A percentile compares a stretch with the other conserved stretches of the same genome.
Conservation (phyloP, 1,284 basidiomycete genomes). For the Pascua sp. region DNA sequence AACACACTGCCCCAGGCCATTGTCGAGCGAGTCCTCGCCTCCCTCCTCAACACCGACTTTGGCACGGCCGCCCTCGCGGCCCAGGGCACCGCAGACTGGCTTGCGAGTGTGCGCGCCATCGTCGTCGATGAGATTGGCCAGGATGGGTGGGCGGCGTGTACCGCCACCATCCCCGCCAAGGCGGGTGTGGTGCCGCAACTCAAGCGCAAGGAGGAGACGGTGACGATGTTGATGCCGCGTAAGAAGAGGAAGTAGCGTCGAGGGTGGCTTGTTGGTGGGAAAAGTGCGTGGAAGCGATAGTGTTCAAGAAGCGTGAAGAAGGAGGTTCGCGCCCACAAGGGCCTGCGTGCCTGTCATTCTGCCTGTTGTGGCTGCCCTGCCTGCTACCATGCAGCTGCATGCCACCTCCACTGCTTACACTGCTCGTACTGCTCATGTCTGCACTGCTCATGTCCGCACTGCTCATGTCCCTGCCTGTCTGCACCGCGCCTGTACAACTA, state of each 20-base stretch:
- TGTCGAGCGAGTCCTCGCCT: slow-evolving; percentile 64
- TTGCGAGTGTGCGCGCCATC: slow-evolving; percentile 56
- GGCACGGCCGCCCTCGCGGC: slow-evolving; percentile 61
- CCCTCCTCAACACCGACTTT: slow-evolving; percentile 74
- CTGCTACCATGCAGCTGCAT: too few relatives aligned
- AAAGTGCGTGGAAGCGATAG: neutral
- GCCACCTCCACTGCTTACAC: too few relatives aligned
- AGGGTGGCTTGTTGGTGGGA: neutral
- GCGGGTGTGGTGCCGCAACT: slow-evolving; percentile 20
- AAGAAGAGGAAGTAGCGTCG: slow-evolving; percentile 43
- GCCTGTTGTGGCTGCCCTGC: too few relatives aligned
- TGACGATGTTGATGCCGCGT: slow-evolving; percentile 48
- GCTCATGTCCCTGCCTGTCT: neutral
- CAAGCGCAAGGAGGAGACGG: slow-evolving; percentile 35
- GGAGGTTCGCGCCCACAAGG: too few relatives aligned
- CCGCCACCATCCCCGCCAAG: slow-evolving; percentile 24
- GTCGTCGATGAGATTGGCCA: slow-evolving; percentile 39
- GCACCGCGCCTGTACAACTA: slow-evolving; percentile 10
- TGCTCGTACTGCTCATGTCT: neutral
- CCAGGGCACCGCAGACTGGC: slow-evolving; percentile 66
- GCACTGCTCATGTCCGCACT: too few relatives aligned
- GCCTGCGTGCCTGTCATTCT: too few relatives aligned
- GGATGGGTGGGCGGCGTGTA: slow-evolving; percentile 23
- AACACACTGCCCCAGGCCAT: slow-evolving; percentile 58
- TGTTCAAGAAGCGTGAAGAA: neutral